These are phyloP conservation scores for Verbena officinalis DNA, from an alignment of 257 asterid species.

Conservation along the genomic window DNA sequence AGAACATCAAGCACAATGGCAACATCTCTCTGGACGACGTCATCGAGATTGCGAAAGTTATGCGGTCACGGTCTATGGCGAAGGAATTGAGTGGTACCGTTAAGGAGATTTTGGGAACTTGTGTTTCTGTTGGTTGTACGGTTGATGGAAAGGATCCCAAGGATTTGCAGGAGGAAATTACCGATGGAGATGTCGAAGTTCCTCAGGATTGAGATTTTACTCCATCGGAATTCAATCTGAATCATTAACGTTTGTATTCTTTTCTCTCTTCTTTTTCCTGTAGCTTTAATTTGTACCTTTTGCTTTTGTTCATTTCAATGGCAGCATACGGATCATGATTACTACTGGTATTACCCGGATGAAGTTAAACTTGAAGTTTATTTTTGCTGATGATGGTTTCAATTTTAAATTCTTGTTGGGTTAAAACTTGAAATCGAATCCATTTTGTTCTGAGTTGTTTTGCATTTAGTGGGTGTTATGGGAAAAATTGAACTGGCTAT, in stretches of 20 bases:
- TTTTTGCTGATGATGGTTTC: background rate
- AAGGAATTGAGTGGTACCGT: slow-evolving; percentile 37
- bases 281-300: background rate
- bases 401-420: background rate
- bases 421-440: too few species aligned
- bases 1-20: slow-evolving; percentile 36
- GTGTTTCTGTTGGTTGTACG: slow-evolving; percentile 41
- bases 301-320: too few species aligned
- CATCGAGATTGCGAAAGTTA: slow-evolving; percentile 33
- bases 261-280: background rate
- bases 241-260: background rate
- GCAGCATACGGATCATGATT: too few species aligned
- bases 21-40: slow-evolving; percentile 33
- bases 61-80: slow-evolving; percentile 32
- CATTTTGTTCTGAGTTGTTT: too few species aligned
- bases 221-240: background rate
- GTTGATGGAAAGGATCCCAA: slow-evolving; percentile 38
- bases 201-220: slow-evolving; percentile 26
- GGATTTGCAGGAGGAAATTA: slow-evolving; percentile 36
- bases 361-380: background rate
- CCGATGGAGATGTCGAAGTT: slow-evolving; percentile 35
- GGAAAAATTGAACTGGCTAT: too few species aligned
- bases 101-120: slow-evolving; percentile 38
- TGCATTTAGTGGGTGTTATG: too few species aligned
- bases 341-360: background rate